phyloP scores from a whole-genome alignment of 2,329 filamentous ascomycete species.

The Dothidotthia symphoricarpi region DNA sequence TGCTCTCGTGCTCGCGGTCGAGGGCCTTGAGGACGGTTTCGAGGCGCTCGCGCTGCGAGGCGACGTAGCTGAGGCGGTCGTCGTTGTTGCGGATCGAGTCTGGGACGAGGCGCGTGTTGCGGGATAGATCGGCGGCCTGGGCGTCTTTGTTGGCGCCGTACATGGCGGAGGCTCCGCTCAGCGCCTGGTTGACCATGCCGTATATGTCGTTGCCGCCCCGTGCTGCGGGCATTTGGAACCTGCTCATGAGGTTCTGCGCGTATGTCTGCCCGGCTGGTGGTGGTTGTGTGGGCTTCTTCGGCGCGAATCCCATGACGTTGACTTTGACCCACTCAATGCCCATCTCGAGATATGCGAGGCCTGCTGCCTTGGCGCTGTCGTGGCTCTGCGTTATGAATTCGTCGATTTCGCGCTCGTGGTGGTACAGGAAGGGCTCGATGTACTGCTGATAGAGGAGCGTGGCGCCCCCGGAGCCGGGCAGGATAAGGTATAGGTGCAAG shows the following conservation, averaged over 20 bases:
- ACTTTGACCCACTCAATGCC: constrained; percentile 62
- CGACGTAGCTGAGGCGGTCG: constrained; percentile 72
- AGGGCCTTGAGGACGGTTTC: constrained; percentile 72
- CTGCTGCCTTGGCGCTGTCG: constrained; percentile 72
- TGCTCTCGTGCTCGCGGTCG: constrained; percentile 70
- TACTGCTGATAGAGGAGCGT: constrained; percentile 80
- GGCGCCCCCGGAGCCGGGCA: constrained; percentile 96
- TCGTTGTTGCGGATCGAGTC: constrained; percentile 62
- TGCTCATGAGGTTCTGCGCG: constrained; percentile 76
- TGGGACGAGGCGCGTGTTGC: constrained; percentile 67
- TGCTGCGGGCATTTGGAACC: constrained; percentile 79
- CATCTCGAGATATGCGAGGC: constrained; percentile 58
- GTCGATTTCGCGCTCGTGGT: constrained; percentile 88
- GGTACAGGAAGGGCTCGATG: constrained; percentile 81
- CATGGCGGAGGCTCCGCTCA: constrained; percentile 60
- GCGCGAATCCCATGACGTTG: constrained; percentile 74
- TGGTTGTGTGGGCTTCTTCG: constrained; percentile 45
- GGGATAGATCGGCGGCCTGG: constrained; percentile 53
- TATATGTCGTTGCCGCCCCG: constrained; percentile 70
- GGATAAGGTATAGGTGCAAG: constrained; percentile 88
- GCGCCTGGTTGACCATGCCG: constrained; percentile 70
- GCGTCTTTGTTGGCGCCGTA: constrained; percentile 41
- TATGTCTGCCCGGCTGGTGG: constrained; percentile 58
- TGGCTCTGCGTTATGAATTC: constrained; percentile 81
- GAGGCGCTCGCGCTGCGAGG: constrained; percentile 75